Conservation (phyloP, 768 basidiomycete genomes). For the Boletus patriciae region DNA sequence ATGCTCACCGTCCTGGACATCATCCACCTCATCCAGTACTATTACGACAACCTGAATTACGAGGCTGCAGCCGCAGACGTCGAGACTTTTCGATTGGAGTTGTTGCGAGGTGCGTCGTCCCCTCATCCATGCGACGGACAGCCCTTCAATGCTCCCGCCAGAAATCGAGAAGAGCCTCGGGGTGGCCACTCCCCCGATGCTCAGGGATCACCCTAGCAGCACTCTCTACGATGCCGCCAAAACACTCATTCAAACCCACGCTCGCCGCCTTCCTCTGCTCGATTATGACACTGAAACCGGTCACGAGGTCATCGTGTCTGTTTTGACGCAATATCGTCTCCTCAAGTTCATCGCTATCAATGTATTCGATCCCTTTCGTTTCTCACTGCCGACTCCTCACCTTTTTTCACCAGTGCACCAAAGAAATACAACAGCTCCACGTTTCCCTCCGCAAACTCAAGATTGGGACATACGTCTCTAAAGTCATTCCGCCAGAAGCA, state of each 20-base stretch:
- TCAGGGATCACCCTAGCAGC: slow-evolving; percentile 83
- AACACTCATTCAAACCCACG: slow-evolving; percentile 91
- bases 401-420: slow-evolving; percentile 62
- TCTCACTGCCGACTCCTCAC: slow-evolving; percentile 10
- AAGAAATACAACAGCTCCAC: slow-evolving; percentile 80
- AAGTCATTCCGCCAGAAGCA: slow-evolving; percentile 44
- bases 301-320: slow-evolving; percentile 93
- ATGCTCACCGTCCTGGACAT: slow-evolving; percentile 99
- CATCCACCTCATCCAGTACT: slow-evolving; percentile 98
- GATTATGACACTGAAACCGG: slow-evolving; percentile 92
- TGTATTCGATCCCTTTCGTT: slow-evolving; percentile 45
- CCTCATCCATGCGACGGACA: slow-evolving; percentile 7
- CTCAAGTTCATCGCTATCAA: slow-evolving; percentile 99
- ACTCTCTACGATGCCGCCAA: slow-evolving; percentile 89
- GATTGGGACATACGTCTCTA: slow-evolving; percentile 89
- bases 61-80: slow-evolving; percentile 89
- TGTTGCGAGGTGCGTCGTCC: slow-evolving; percentile 69
- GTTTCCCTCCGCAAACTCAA: slow-evolving; percentile 79
- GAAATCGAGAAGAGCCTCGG: slow-evolving; percentile 93
- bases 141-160: slow-evolving; percentile 33
- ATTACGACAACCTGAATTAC: slow-evolving; percentile 80
- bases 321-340: slow-evolving; percentile 95
- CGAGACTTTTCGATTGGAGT: slow-evolving; percentile 86
- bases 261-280: slow-evolving; percentile 89
- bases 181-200: slow-evolving; percentile 88